Conservation (phyloP, 345 rosid species). For the Lepidium aucheri region DNA sequence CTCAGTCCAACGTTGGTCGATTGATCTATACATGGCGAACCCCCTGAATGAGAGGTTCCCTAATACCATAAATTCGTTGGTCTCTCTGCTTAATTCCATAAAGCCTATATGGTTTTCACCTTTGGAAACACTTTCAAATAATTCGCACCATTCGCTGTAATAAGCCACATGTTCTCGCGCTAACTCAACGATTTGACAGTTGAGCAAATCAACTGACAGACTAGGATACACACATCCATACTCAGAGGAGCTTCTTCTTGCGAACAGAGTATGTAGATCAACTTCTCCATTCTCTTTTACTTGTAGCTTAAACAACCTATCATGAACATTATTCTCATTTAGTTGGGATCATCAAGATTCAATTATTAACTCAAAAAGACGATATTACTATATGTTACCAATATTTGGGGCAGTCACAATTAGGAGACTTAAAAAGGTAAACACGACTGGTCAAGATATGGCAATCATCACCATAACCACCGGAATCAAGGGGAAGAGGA, state of each 20-base stretch:
- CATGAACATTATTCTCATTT: neutral
- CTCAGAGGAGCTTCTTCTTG: neutral
- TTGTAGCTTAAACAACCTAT: slow-evolving; percentile 12
- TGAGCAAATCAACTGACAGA: slow-evolving; percentile 3
- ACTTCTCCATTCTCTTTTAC: neutral
- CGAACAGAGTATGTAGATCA: neutral
- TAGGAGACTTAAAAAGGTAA: slow-evolving; percentile 2
- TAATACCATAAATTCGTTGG: neutral
- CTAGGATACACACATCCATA: neutral
- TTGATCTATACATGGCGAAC: neutral
- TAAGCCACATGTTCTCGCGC: slow-evolving; percentile 12
- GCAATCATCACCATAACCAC: neutral
- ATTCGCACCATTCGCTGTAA: neutral
- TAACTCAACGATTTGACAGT: slow-evolving; percentile 4
- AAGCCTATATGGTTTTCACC: neutral
- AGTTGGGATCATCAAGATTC: neutral
- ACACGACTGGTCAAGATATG: neutral
- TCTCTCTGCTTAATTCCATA: neutral
- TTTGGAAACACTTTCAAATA: neutral
- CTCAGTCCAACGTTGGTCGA: slow-evolving; percentile 7
- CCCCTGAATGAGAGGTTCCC: neutral
- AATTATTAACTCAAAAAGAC: too few species aligned
- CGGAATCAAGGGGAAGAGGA: neutral
- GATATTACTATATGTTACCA: too few species aligned
- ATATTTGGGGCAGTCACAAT: too few species aligned